phyloP scores from a whole-genome alignment of 805 yeast genomes.

The Monosporozyma aerobia region DNA sequence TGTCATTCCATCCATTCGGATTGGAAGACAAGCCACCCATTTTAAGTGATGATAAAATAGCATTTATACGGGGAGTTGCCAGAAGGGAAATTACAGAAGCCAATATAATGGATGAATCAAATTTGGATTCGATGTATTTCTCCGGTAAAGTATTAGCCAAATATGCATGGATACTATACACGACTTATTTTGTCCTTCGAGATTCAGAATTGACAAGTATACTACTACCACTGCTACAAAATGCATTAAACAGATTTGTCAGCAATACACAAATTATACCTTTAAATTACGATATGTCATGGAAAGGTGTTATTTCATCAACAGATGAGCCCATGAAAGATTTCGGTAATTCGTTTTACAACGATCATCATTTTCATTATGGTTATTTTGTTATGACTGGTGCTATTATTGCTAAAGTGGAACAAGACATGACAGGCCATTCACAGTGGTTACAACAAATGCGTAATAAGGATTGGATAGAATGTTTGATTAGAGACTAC shows the following conservation, averaged over 20 bases:
- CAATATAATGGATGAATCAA: conserved; percentile 31
- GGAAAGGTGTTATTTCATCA: conserved; percentile 71
- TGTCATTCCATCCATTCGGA: background rate
- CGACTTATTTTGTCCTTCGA: conserved; percentile 53
- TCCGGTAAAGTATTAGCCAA: conserved; percentile 85
- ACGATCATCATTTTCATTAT: conserved; percentile 72
- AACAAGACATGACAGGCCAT: conserved; percentile 14
- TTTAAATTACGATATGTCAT: conserved; percentile 65
- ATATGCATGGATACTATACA: conserved; percentile 78
- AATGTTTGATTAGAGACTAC: conserved; percentile 53
- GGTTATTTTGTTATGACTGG: conserved; percentile 68
- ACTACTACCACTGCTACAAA: conserved; percentile 50
- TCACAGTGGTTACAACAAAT: conserved; percentile 38
- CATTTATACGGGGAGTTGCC: conserved; percentile 30
- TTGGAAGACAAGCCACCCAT: background rate
- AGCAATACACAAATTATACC: conserved; percentile 63
- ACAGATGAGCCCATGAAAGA: conserved; percentile 50
- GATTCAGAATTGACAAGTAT: conserved; percentile 43
- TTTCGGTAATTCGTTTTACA: conserved; percentile 62
- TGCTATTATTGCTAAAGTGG: conserved; percentile 52
- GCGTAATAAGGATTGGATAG: conserved; percentile 41
- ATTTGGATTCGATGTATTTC: conserved; percentile 77
- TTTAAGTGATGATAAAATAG: conserved; percentile 15
- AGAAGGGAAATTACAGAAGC: conserved; percentile 26
- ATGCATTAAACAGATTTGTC: conserved; percentile 62